Evolutionary conservation across 306 rosid genomes (phyloP).

Genomic region (Potentilla sterilis): DNA sequence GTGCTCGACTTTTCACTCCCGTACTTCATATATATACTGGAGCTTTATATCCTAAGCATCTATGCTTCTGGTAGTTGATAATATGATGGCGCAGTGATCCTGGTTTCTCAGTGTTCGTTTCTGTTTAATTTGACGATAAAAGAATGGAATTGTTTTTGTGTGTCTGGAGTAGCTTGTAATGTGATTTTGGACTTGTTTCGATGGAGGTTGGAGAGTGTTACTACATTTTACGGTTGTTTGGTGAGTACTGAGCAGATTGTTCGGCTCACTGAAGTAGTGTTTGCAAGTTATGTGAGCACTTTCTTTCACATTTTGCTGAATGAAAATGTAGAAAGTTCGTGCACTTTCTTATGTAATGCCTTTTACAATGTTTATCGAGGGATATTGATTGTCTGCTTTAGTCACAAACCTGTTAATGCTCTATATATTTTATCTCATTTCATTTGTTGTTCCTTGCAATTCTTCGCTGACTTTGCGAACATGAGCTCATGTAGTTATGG

Average conservation of each 20-base stretch:
- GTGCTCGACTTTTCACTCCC: neutral
- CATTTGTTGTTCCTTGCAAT: constrained; percentile 17
- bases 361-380: neutral
- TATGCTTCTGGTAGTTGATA: neutral
- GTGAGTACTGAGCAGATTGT: neutral
- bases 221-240: neutral
- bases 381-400: neutral
- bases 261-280: neutral
- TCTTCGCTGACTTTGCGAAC: constrained; percentile 13
- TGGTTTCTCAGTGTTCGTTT: neutral
- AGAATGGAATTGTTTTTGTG: too few species aligned
- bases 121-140: neutral
- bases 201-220: neutral
- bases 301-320: neutral
- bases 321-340: neutral
- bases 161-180: neutral
- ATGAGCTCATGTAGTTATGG: constrained; percentile 9
- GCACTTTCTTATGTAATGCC: neutral
- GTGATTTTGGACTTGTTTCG: neutral
- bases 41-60: neutral
- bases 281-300: neutral
- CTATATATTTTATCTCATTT: neutral
- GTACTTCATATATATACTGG: neutral
- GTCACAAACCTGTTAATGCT: neutral
- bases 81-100: neutral